Evolutionary conservation across 2,329 filamentous ascomycete species (phyloP).

Genomic region (Mariannaea elegans): DNA sequence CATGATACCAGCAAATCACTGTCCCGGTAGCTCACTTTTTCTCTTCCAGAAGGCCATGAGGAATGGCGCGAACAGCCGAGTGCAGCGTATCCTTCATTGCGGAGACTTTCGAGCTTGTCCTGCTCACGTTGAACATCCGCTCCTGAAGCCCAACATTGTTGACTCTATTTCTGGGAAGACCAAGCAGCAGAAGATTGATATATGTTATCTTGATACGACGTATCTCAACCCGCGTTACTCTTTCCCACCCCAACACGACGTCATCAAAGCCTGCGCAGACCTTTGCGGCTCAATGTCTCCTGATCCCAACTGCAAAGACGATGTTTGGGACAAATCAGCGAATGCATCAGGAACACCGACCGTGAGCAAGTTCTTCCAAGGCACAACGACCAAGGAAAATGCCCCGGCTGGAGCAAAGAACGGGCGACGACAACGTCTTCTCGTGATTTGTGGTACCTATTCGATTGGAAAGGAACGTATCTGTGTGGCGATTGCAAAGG

Average conservation of each 20-base stretch:
- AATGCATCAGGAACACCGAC: constrained; percentile 52
- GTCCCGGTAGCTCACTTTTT: constrained; percentile 92
- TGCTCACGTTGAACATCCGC: constrained; percentile 82
- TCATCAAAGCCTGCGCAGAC: constrained; percentile 86
- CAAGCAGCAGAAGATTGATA: constrained; percentile 87
- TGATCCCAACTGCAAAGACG: constrained; percentile 61
- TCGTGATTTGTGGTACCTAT: constrained; percentile 96
- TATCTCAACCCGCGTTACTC: constrained; percentile 96
- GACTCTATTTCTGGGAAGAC: constrained; percentile 76
- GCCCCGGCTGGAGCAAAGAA: constrained; percentile 41
- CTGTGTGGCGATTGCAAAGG: constrained; percentile 89
- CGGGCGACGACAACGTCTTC: constrained; percentile 65
- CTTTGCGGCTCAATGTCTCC: constrained; percentile 83
- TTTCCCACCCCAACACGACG: constrained; percentile 88
- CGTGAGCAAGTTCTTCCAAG: constrained; percentile 63
- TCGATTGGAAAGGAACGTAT: constrained; percentile 98
- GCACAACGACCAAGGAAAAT: constrained; percentile 43
- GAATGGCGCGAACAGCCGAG: constrained; percentile 65
- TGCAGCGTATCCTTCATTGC: constrained; percentile 89
- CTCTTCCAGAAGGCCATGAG: constrained; percentile 84
- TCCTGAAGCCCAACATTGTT: constrained; percentile 77
- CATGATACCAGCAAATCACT: constrained; percentile 97
- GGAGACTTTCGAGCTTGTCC: constrained; percentile 94
- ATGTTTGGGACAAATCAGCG: constrained; percentile 56
- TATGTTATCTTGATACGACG: constrained; percentile 97